A percentile compares a stretch with the other conserved stretches of the same genome.
Evolutionary conservation across 192 early-diverging fungal species (phyloP).

Genomic region (Entomortierella chlamydospora): DNA sequence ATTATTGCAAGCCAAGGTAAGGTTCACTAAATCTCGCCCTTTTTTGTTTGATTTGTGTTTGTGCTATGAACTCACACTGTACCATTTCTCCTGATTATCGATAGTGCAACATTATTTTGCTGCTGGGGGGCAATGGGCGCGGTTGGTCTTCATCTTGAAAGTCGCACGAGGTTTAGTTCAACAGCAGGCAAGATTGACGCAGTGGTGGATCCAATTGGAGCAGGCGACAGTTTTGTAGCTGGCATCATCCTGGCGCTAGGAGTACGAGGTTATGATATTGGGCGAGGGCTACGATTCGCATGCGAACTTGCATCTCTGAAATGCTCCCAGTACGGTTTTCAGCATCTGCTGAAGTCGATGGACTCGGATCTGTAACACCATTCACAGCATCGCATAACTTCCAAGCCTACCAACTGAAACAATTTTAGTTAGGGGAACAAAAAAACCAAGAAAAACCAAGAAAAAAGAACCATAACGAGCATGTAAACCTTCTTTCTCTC

Average conservation of each 20-base stretch:
- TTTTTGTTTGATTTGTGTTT: conserved; percentile 3
- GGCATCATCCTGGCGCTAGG: conserved; percentile 60
- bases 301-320: conserved; percentile 63
- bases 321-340: conserved; percentile 63
- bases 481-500: no score
- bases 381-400: no score
- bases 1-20: conserved; percentile 57
- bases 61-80: not conserved
- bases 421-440: no score
- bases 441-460: no score
- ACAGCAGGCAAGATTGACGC: conserved; percentile 40
- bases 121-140: conserved; percentile 74
- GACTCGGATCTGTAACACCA: conserved; percentile 2
- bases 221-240: conserved; percentile 69
- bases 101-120: conserved; percentile 70
- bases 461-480: no score
- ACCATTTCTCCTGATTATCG: not conserved
- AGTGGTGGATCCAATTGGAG: conserved; percentile 63
- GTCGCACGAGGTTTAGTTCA: conserved; percentile 34
- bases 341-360: conserved; percentile 31
- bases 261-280: conserved; percentile 45
- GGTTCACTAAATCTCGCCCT: not conserved
- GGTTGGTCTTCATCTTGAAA: conserved; percentile 53
- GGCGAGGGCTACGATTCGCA: conserved; percentile 51
- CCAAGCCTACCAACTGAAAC: no score